Percentiles rank a stretch among this genome's conserved stretches.
These are phyloP conservation scores for Neurospora hispaniola DNA, from an alignment of 495 filamentous ascomycete species.

Conservation along the genomic window DNA sequence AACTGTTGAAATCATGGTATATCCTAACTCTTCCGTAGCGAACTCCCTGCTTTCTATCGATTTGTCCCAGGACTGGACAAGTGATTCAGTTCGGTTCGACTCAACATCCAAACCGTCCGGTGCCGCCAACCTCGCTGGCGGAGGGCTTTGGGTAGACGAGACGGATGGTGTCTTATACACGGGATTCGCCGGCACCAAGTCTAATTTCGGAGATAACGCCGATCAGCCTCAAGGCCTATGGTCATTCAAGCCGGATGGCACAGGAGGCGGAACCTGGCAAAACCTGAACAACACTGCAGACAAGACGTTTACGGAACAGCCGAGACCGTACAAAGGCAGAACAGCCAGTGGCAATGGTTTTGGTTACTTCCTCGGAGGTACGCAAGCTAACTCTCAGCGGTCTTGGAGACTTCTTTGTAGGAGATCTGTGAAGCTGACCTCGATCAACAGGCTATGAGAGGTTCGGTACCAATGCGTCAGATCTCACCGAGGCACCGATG, in stretches of 20 bases:
- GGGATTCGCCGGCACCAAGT: slow-evolving; percentile 12
- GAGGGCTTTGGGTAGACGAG: slow-evolving; percentile 17
- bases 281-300: slow-evolving; percentile 14
- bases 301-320: slow-evolving; percentile 3
- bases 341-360: slow-evolving; percentile 9
- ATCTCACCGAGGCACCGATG: not conserved
- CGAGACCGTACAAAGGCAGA: slow-evolving; percentile 10
- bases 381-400: not conserved
- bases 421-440: not conserved
- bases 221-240: slow-evolving; percentile 10
- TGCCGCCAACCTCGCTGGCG: slow-evolving; percentile 7
- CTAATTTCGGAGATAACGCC: slow-evolving; percentile 6
- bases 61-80: slow-evolving; percentile 11
- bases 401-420: not conserved
- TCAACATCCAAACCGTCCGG: slow-evolving; percentile 10
- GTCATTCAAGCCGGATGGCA: slow-evolving; percentile 12
- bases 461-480: not conserved
- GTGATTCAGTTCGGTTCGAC: slow-evolving; percentile 4
- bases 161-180: slow-evolving; percentile 10
- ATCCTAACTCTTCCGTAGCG: not conserved
- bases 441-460: not conserved
- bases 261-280: slow-evolving; percentile 9
- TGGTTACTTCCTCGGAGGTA: slow-evolving; percentile 15
- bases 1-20: not conserved
- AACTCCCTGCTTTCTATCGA: slow-evolving; percentile 15